Base-by-base conservation (phyloP, 768 basidiomycete genomes). In the Trametes cingulata region DNA sequence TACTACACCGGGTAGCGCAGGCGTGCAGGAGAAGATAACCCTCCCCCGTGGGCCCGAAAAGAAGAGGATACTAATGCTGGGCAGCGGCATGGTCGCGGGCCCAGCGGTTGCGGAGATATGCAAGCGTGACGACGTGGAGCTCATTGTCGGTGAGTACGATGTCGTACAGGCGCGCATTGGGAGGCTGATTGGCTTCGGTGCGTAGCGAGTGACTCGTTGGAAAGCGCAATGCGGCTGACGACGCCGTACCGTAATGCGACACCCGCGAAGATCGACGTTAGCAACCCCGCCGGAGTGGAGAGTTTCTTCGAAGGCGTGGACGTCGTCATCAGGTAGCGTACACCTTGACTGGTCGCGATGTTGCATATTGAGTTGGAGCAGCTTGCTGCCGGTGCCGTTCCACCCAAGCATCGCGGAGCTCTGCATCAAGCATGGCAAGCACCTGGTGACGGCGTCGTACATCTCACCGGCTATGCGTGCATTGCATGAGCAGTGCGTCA, bases 51-150 rank as follows among this genome's bases (percentile, higher is more conserved):
- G 25, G 20, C 29, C 49, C 53, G 74, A 58, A 65, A 85, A 83
- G 74, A 88, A 87, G 76, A 84, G 80, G 66, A 81, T 95, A 0
- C 72, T 98, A 35, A 77, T 97, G 68, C 80, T 98, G 2, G 95
- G 95, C 8, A 93, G 91, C 55, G 95, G 95, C n/a, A 93, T 97
- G 86, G 95, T 98, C 19, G 93, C 94, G 5, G 89, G 88, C 2
- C 95, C 95, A 15, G 91, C 91, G 0, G 86, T 93, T 3, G 84
- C 90, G 52, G 82, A 89, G 67, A 80, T 97, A 49, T 82, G 83
- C 42, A 78, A 78, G 63, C 76, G 85, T 56, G 65, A 69, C 0
- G 88, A 92, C 63, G 75, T 95, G 0, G 79, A 87, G 55, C 73
- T 97, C 27, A 72, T 90, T 6, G 84, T 97, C 61, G 94, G 94